These are phyloP conservation scores for Crithidia bombi DNA, from an alignment of 208 protist genomes.

Conservation along the genomic window DNA sequence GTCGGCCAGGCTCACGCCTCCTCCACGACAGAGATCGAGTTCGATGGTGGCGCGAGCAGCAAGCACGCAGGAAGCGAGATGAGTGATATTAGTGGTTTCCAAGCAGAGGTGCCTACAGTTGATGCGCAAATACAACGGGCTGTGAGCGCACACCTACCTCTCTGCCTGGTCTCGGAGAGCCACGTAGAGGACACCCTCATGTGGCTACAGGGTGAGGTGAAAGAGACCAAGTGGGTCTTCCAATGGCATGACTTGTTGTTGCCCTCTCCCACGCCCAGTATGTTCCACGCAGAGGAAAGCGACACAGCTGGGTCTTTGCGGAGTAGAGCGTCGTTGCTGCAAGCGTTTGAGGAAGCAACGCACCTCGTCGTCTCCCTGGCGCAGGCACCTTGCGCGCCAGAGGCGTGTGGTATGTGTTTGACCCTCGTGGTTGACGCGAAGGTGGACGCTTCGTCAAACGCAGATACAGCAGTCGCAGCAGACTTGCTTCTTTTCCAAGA, in stretches of 20 bases:
- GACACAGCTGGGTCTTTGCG: not conserved
- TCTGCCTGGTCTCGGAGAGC: slow-evolving; percentile 31
- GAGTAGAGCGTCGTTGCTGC: not conserved
- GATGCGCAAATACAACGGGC: slow-evolving; percentile 27
- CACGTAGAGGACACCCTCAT: slow-evolving; percentile 18
- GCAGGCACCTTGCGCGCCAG: slow-evolving; percentile 1
- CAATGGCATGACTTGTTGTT: slow-evolving; percentile 21
- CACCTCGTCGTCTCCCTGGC: slow-evolving; percentile 17
- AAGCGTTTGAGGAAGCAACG: slow-evolving; percentile 6
- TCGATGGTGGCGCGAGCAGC: not conserved
- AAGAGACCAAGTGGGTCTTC: slow-evolving; percentile 20
- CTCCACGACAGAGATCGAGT: not conserved
- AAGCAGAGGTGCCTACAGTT: slow-evolving; percentile 1
- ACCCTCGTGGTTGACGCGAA: slow-evolving; percentile 25
- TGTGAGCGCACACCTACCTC: slow-evolving; percentile 13
- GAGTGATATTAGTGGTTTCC: slow-evolving; percentile 1
- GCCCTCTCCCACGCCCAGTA: not conserved
- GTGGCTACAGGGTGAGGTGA: slow-evolving; percentile 25
- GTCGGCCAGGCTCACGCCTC: not conserved
- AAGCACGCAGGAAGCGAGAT: not conserved
- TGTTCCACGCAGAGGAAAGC: not conserved
- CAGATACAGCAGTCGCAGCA: not conserved
- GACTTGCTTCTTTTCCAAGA: slow-evolving; percentile 11
- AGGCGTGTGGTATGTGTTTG: slow-evolving; percentile 18
- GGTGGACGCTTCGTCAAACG: not conserved